These are phyloP conservation scores for Solanum gracilifrons DNA, from an alignment of 257 asterid genomes.

Conservation along the genomic window DNA sequence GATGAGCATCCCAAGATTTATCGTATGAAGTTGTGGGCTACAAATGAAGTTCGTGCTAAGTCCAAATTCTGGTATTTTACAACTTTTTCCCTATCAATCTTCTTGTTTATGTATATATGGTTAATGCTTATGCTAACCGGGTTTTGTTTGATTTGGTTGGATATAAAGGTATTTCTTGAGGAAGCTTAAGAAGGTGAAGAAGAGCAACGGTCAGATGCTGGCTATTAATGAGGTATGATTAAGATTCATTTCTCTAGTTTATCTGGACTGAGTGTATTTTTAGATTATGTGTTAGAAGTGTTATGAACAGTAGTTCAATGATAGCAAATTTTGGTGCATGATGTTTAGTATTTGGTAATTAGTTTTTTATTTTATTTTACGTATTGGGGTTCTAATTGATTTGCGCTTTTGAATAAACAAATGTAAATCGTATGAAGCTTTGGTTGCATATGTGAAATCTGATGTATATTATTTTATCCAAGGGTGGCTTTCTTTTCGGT, in stretches of 20 bases:
- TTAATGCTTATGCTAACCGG: not conserved
- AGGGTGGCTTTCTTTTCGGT: not conserved
- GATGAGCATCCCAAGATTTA: slow-evolving; percentile 86
- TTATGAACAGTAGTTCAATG: not conserved
- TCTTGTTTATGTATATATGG: not conserved
- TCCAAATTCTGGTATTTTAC: slow-evolving; percentile 60
- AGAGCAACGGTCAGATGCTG: slow-evolving; percentile 77
- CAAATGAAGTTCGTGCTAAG: slow-evolving; percentile 52
- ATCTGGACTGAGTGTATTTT: not conserved
- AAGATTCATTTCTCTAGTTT: not conserved
- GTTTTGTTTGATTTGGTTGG: not conserved
- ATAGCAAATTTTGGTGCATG: not conserved
- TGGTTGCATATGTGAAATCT: not conserved
- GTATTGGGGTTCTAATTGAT: not conserved
- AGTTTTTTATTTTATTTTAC: not conserved
- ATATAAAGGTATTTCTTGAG: slow-evolving; percentile 62
- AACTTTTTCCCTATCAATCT: not conserved
- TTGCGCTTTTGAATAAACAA: not conserved
- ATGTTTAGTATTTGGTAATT: not conserved
- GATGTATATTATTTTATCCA: not conserved
- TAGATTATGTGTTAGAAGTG: not conserved
- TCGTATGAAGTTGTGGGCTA: slow-evolving; percentile 67
- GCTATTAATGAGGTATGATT: slow-evolving; percentile 71
- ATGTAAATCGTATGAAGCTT: not conserved
- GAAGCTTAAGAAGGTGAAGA: slow-evolving; percentile 85